Percentiles rank a stretch among this genome's conserved stretches.
phyloP scores from a whole-genome alignment of 2,329 filamentous ascomycete genomes.

The Aureobasidium uvarum region DNA sequence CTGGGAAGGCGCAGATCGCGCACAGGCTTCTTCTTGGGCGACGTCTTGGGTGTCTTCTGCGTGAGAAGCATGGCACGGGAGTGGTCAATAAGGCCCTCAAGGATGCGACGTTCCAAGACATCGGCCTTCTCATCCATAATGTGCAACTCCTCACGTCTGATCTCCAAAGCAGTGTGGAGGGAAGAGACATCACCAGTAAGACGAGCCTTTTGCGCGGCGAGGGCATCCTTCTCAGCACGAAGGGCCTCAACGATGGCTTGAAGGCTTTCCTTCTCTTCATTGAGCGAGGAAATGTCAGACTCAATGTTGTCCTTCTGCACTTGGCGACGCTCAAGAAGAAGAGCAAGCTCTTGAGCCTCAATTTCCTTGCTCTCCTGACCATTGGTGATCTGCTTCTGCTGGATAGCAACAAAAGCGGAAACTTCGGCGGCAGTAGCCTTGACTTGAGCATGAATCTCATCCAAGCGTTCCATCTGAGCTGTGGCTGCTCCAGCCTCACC shows the following conservation, averaged over 20 bases:
- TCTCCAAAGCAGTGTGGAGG: conserved; percentile 82
- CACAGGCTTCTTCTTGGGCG: conserved; percentile 44
- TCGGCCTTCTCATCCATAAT: conserved; percentile 89
- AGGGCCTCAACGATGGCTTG: conserved; percentile 57
- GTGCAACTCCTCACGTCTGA: conserved; percentile 86
- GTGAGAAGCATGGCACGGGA: conserved; percentile 84
- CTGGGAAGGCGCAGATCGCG: conserved; percentile 44
- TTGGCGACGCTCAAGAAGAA: conserved; percentile 75
- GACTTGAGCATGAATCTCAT: conserved; percentile 86
- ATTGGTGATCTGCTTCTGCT: conserved; percentile 70
- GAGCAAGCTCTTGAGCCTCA: conserved; percentile 73
- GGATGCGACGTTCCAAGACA: conserved; percentile 81
- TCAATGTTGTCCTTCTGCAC: conserved; percentile 62
- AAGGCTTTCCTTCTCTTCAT: conserved; percentile 48
- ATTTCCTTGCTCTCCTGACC: conserved; percentile 77
- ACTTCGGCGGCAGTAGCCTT: conserved; percentile 80
- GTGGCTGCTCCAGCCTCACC: conserved; percentile 67
- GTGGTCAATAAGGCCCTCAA: conserved; percentile 95
- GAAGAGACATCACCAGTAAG: conserved; percentile 84
- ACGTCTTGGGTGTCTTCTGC: conserved; percentile 52
- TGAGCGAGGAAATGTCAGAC: conserved; percentile 47
- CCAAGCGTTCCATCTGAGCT: conserved; percentile 74
- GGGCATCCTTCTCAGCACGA: conserved; percentile 68
- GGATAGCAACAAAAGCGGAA: conserved; percentile 73
- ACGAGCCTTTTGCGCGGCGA: conserved; percentile 74